phyloP scores from a whole-genome alignment of 768 basidiomycete species.

The Trametes cubensis region DNA sequence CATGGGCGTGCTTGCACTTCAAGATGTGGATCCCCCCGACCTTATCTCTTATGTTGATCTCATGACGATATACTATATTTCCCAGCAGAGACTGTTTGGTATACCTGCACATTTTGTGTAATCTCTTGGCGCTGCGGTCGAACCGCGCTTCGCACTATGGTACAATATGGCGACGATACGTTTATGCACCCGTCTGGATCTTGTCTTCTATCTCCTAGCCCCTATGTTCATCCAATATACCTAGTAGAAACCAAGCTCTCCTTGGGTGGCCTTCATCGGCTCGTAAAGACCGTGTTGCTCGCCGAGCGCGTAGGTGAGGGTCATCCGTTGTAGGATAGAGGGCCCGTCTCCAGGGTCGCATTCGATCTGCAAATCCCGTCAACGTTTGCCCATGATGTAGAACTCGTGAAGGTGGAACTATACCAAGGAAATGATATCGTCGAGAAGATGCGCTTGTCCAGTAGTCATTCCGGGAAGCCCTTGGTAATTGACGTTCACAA shows the following conservation, averaged over 20 bases:
- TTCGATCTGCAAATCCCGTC: slow-evolving; percentile 54
- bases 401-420: slow-evolving; percentile 21
- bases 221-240: neutral
- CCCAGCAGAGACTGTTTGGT: neutral
- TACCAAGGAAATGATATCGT: slow-evolving; percentile 88
- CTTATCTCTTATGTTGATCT: slow-evolving; percentile 6
- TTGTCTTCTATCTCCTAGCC: neutral
- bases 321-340: slow-evolving; percentile 67
- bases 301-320: slow-evolving; percentile 82
- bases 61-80: slow-evolving; percentile 14
- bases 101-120: slow-evolving; percentile 10
- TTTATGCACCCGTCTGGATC: slow-evolving; percentile 1
- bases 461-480: slow-evolving; percentile 72
- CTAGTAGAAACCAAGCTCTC: slow-evolving; percentile 19
- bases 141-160: slow-evolving; percentile 11
- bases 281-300: slow-evolving; percentile 72
- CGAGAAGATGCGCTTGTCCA: slow-evolving; percentile 91
- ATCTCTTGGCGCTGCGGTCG: slow-evolving; percentile 1
- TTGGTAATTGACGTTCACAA: slow-evolving; percentile 74
- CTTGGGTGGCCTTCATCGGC: slow-evolving; percentile 24
- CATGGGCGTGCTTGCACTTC: neutral
- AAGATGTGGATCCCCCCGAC: neutral
- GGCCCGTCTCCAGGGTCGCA: slow-evolving; percentile 48
- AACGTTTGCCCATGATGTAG: neutral
- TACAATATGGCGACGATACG: slow-evolving; percentile 18